Conservation (phyloP, 1,139 yeast genomes). For the Lodderomyces orthopsilosis region DNA sequence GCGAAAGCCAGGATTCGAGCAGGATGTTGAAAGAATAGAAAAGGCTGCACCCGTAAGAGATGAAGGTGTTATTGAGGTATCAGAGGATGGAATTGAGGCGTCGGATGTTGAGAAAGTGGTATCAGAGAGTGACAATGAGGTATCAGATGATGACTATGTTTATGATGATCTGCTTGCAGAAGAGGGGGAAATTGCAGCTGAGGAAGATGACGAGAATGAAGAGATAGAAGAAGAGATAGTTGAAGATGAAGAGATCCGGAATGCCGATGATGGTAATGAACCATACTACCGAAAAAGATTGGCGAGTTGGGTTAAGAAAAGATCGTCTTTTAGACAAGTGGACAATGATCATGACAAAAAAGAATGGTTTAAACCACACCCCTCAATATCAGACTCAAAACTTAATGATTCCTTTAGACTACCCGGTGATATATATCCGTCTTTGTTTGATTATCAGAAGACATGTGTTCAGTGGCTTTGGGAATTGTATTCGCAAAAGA, state of each 20-base stretch:
- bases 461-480: conserved; percentile 82
- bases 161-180: conserved; percentile 1
- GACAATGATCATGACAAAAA: conserved; percentile 33
- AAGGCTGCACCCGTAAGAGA: conserved; percentile 7
- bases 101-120: conserved; percentile 33
- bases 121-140: conserved; percentile 15
- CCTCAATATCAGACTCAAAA: conserved; percentile 69
- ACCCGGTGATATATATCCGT: conserved; percentile 89
- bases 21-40: conserved; percentile 7
- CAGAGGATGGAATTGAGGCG: conserved; percentile 17
- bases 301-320: conserved; percentile 51
- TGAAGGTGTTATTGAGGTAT: conserved; percentile 20
- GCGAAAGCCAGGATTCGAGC: conserved; percentile 40
- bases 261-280: conserved; percentile 82
- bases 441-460: conserved; percentile 87
- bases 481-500: conserved; percentile 82
- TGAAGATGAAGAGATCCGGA: conserved; percentile 18
- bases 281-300: conserved; percentile 56
- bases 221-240: conserved; percentile 14
- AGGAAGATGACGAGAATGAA: conserved; percentile 16
- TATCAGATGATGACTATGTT: conserved; percentile 9
- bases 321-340: conserved; percentile 34
- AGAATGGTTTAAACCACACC: conserved; percentile 77
- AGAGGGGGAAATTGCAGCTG: conserved; percentile 30
- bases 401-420: conserved; percentile 66